Evolutionary conservation across 169 alveolate genomes (phyloP).

Genomic region (Cryptosporidium parvum): DNA sequence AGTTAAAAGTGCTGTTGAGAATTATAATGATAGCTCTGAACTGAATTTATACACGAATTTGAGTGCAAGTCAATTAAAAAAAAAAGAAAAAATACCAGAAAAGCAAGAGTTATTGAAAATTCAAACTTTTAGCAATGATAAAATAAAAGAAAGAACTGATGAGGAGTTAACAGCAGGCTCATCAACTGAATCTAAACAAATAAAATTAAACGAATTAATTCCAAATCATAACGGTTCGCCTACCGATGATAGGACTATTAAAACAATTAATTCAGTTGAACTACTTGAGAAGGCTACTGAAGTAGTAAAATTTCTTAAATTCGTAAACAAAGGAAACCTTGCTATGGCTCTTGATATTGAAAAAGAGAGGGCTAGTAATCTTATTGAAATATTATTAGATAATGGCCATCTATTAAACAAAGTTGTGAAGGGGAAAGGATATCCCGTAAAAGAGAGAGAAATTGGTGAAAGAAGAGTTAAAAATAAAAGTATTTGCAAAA

Average conservation of each 20-base stretch:
- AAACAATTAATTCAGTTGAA: constrained; percentile 34
- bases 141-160: neutral
- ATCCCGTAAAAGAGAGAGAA: constrained; percentile 25
- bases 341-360: constrained; percentile 77
- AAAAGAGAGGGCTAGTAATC: constrained; percentile 41
- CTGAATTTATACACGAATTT: neutral
- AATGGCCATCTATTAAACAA: constrained; percentile 18
- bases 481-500: constrained; percentile 28
- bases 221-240: neutral
- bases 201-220: neutral
- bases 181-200: neutral
- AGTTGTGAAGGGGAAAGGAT: constrained; percentile 36
- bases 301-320: constrained; percentile 62
- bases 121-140: neutral
- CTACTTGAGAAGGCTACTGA: constrained; percentile 56
- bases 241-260: constrained; percentile 50
- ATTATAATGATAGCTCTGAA: constrained; percentile 24
- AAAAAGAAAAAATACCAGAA: neutral
- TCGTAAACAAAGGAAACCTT: constrained; percentile 55
- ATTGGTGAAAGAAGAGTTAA: constrained; percentile 20
- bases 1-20: constrained; percentile 79
- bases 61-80: neutral
- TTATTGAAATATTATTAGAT: constrained; percentile 52
- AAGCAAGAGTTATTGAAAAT: constrained; percentile 15
- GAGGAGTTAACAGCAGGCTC: constrained; percentile 35